Evolutionary conservation across 2,329 filamentous ascomycete species (phyloP), one percentile per base, ranked within the genome.

Genomic region (Tolypocladium ovalisporum): DNA sequence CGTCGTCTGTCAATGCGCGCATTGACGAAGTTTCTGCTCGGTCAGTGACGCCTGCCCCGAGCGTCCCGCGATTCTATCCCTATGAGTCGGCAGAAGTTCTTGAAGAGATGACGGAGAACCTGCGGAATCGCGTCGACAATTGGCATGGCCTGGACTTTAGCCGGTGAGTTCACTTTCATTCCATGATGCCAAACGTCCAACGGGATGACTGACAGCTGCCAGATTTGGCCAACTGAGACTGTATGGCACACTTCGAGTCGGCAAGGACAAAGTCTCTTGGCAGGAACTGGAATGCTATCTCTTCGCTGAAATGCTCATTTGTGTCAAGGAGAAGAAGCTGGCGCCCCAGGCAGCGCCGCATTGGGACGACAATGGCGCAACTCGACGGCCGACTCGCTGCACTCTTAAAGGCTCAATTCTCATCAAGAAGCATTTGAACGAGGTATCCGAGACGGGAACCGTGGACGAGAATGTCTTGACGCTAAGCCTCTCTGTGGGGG

Each of bases 231-330:
- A 94, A 68, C 79, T 99, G 62, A 85, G 92, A 36, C 77, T 97
- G 36, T 92, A 96, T 66, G 93, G 91, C 34, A 92, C 88, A 2
- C 84, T 99, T 58, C 86, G 90, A 56, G 94, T 99, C 27, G 94
- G 94, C 65, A 99, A 99, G 73, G 94, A 99, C 72, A 91, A 91
- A 63, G 81, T 93, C 62, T 92, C 92, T 8, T 99, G 94, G 94
- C 94, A 99, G 76, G 94, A 97, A 70, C 76, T 99, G 57, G 92
- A 99, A 71, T 99, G 94, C 71, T 99, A 90, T 70, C 81, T 99
- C 35, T 99, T 99, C 68, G 90, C 88, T 5, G 94, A 99, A 75
- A 99, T 99, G 94, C 87, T 99, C 65, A 99, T 99, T 62, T 99
- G 94, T 68, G 91, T 99, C 60, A 99, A 97, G 74, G 94, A 97